Evolutionary conservation across 305 asterid species (phyloP).

Genomic region (Fraxinus platypoda): DNA sequence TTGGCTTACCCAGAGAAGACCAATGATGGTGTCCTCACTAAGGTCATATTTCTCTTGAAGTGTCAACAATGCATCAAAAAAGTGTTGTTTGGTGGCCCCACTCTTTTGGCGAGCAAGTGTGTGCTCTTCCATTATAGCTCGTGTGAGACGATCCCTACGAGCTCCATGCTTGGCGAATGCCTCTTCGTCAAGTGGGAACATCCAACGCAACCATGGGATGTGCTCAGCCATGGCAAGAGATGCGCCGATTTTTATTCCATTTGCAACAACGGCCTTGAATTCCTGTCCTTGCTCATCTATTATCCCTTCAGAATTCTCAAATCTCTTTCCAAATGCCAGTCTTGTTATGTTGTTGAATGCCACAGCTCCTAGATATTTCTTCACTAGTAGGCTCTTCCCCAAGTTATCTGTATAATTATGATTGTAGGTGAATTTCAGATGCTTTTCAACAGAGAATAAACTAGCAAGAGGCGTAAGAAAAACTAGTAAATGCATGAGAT

Average conservation of each 20-base stretch:
- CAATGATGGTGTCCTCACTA: slow-evolving; percentile 65
- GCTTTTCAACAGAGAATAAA: not conserved
- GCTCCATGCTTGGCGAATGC: slow-evolving; percentile 59
- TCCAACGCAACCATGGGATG: slow-evolving; percentile 70
- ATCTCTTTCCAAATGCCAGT: slow-evolving; percentile 65
- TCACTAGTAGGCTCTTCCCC: slow-evolving; percentile 47
- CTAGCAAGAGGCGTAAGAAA: slow-evolving; percentile 1
- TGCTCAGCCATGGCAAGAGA: slow-evolving; percentile 68
- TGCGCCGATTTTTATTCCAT: slow-evolving; percentile 65
- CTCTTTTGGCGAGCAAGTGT: slow-evolving; percentile 45
- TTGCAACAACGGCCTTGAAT: slow-evolving; percentile 56
- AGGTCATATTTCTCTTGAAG: slow-evolving; percentile 59
- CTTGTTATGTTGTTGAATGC: slow-evolving; percentile 72
- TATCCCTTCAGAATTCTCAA: slow-evolving; percentile 50
- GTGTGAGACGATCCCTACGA: slow-evolving; percentile 56
- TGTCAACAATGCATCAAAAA: slow-evolving; percentile 57
- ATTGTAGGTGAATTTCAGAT: not conserved
- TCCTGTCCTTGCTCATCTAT: slow-evolving; percentile 63
- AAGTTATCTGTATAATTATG: slow-evolving; percentile 35
- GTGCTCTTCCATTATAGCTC: slow-evolving; percentile 67
- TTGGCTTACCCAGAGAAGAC: slow-evolving; percentile 63
- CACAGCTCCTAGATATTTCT: slow-evolving; percentile 59
- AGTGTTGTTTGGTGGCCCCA: slow-evolving; percentile 60
- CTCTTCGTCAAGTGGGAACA: slow-evolving; percentile 64
- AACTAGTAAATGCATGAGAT: not conserved